Percentiles rank a stretch among this genome's conserved stretches.
Conservation (phyloP, 2,329 filamentous ascomycete genomes). For the Colletotrichum sp. region DNA sequence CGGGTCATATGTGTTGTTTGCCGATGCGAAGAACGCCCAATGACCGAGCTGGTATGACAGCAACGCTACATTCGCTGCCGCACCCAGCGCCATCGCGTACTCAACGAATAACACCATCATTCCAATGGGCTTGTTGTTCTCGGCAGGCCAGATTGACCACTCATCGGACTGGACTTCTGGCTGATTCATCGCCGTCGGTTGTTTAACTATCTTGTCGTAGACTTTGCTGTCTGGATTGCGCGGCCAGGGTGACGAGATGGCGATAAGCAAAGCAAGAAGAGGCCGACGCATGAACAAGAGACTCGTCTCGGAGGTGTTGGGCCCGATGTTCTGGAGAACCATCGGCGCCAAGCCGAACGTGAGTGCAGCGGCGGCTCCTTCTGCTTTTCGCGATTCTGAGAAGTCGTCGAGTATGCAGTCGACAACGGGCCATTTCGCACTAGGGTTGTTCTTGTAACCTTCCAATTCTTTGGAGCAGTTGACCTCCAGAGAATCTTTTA, state of each 20-base stretch:
- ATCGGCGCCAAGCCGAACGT: fast-evolving
- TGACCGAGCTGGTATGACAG: not conserved
- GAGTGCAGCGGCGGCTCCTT: not conserved
- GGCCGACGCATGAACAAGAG: not conserved
- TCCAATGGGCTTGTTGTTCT: too few species aligned
- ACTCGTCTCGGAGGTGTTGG: not conserved
- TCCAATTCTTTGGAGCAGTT: too few species aligned
- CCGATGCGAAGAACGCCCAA: not conserved
- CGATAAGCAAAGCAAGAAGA: not conserved
- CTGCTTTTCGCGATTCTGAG: not conserved
- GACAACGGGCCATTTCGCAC: too few species aligned
- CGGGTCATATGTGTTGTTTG: too few species aligned
- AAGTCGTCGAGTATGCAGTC: too few species aligned
- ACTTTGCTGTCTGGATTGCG: too few species aligned
- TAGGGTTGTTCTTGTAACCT: too few species aligned
- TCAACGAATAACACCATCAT: not conserved
- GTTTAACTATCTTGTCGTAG: too few species aligned
- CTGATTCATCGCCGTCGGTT: too few species aligned
- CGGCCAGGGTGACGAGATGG: not conserved
- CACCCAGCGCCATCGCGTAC: not conserved
- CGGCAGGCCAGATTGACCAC: too few species aligned
- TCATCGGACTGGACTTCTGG: too few species aligned
- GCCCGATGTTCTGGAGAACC: not conserved
- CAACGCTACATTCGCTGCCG: not conserved
- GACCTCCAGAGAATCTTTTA: too few species aligned